A percentile compares a stretch with the other conserved stretches of the same genome.
These are phyloP conservation scores for Alternaria burnsii DNA, from an alignment of 2,329 filamentous ascomycete genomes.

Conservation along the genomic window DNA sequence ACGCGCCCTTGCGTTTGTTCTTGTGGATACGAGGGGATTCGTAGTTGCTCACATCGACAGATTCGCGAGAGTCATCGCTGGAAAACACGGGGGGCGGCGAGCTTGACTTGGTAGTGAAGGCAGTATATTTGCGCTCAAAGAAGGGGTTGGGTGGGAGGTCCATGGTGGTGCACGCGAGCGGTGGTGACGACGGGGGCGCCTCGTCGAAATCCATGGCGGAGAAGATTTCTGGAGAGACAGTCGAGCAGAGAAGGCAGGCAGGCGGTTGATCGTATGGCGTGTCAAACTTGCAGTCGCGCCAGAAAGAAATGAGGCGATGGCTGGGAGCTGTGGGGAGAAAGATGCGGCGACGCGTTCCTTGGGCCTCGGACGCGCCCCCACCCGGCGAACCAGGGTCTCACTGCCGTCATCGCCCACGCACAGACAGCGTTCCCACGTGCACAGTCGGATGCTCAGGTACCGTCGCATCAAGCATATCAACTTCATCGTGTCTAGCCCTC, in stretches of 20 bases:
- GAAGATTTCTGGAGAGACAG: not conserved
- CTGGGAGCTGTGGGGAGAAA: constrained; percentile 3
- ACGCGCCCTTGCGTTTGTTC: constrained; percentile 44
- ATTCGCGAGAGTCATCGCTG: constrained; percentile 42
- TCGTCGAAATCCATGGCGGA: constrained; percentile 34
- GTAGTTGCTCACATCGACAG: constrained; percentile 43
- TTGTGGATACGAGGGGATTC: constrained; percentile 43
- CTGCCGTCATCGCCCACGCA: constrained; percentile 28
- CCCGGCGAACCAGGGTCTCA: constrained; percentile 21
- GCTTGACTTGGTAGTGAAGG: constrained; percentile 42
- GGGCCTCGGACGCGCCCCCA: constrained; percentile 24
- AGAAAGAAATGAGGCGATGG: not conserved
- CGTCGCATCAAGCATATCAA: not conserved
- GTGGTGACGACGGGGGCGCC: constrained; percentile 34
- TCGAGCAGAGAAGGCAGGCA: not conserved
- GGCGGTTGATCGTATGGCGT: not conserved
- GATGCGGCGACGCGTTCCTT: constrained; percentile 22
- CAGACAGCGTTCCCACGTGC: constrained; percentile 28
- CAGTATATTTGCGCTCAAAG: constrained; percentile 26
- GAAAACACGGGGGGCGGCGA: constrained; percentile 46
- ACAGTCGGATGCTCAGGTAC: not conserved
- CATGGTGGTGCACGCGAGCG: constrained; percentile 29
- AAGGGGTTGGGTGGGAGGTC: constrained; percentile 33
- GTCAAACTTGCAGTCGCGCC: not conserved
- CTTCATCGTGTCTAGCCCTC: not conserved